Conservation (phyloP, 352 stramenopile genomes). For the Phytophthora pistaciae region DNA sequence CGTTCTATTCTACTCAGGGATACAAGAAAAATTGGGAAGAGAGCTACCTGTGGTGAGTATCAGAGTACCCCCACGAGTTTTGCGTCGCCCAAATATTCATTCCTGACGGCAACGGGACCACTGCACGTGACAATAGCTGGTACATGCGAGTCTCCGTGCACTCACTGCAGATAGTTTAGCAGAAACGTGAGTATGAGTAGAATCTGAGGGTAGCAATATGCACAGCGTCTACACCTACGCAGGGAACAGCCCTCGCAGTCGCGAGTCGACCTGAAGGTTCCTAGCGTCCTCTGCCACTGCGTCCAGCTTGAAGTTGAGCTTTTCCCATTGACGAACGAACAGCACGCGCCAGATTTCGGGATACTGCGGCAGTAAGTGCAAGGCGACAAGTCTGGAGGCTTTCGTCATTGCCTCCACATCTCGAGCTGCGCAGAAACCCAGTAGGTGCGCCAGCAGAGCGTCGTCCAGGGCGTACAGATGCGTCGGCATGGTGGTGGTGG, state of each 20-base stretch:
- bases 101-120: constrained; percentile 63
- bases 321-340: constrained; percentile 58
- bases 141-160: constrained; percentile 67
- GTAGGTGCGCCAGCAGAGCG: constrained; percentile 46
- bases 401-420: constrained; percentile 59
- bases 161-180: constrained; percentile 19
- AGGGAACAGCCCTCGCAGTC: constrained; percentile 46
- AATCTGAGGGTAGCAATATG: not conserved
- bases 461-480: constrained; percentile 42
- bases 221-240: constrained; percentile 30
- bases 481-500: constrained; percentile 11
- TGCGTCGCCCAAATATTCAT: constrained; percentile 61
- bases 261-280: constrained; percentile 41
- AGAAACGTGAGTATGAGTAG: not conserved
- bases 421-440: constrained; percentile 38
- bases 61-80: constrained; percentile 35
- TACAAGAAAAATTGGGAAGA: not conserved
- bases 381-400: constrained; percentile 45
- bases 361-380: constrained; percentile 53
- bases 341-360: constrained; percentile 59
- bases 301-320: constrained; percentile 61
- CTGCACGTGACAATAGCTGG: constrained; percentile 67
- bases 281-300: constrained; percentile 7
- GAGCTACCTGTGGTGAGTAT: constrained; percentile 52
- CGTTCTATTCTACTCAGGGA: not conserved